Conservation (phyloP, 371 early-diverging fungal species). For the Rhizopus sp. region DNA sequence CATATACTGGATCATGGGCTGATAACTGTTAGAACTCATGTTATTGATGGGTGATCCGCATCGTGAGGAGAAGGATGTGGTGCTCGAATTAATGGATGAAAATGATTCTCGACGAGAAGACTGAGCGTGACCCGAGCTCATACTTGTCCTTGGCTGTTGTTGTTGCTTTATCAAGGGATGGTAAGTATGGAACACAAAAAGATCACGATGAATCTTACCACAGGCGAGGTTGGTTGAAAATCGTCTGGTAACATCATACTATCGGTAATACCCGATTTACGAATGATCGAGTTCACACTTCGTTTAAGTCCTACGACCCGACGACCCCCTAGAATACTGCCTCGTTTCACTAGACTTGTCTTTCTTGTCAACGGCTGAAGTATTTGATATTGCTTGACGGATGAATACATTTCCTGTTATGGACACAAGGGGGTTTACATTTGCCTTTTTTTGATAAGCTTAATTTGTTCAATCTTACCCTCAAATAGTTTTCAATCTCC, state of each 20-base stretch:
- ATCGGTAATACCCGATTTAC: slow-evolving; percentile 27
- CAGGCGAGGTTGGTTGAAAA: neutral
- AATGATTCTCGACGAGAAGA: slow-evolving; percentile 25
- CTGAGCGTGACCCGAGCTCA: slow-evolving; percentile 14
- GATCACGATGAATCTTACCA: neutral
- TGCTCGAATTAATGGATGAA: slow-evolving; percentile 24
- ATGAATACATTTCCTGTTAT: slow-evolving; percentile 60
- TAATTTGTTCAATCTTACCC: slow-evolving; percentile 20
- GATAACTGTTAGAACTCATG: neutral
- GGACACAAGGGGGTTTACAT: no score
- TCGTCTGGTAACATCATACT: slow-evolving; percentile 18
- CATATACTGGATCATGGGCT: slow-evolving; percentile 25
- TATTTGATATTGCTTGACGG: slow-evolving; percentile 65
- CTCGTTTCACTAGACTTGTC: slow-evolving; percentile 17
- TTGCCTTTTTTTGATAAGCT: no score
- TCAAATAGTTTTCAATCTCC: slow-evolving; percentile 37
- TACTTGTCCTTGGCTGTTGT: slow-evolving; percentile 12
- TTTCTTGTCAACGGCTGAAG: slow-evolving; percentile 47
- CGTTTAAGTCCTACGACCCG: slow-evolving; percentile 29
- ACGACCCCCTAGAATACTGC: slow-evolving; percentile 32
- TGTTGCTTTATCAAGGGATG: neutral
- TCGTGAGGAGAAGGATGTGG: slow-evolving; percentile 18
- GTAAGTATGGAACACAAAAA: neutral
- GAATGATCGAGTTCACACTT: slow-evolving; percentile 30
- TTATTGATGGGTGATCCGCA: slow-evolving; percentile 12